A percentile compares a stretch with the other conserved stretches of the same genome.
Conservation (phyloP, 2,329 filamentous ascomycete genomes). For the Fusarium zealandicum region DNA sequence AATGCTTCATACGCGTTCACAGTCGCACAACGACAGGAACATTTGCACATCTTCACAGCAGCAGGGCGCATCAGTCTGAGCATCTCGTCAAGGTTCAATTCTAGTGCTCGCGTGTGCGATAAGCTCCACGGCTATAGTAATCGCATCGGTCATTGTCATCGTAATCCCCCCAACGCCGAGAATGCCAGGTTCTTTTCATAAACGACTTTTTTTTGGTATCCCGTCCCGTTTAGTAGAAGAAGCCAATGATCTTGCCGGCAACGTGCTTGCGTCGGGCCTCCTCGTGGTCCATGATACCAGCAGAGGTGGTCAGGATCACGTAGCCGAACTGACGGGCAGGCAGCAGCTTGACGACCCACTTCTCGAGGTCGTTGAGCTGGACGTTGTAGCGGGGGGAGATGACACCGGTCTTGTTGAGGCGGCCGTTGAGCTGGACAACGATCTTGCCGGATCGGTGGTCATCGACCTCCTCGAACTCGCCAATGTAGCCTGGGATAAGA, state of each 20-base stretch:
- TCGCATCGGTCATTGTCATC: constrained; percentile 50
- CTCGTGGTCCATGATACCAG: constrained; percentile 99
- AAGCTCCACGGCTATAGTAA: constrained; percentile 42
- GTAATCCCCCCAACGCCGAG: constrained; percentile 49
- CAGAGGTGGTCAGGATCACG: constrained; percentile 98
- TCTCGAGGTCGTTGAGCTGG: constrained; percentile 96
- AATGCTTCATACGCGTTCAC: not conserved
- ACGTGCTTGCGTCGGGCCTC: constrained; percentile 99
- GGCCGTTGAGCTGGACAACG: constrained; percentile 98
- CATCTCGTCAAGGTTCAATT: constrained; percentile 47
- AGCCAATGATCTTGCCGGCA: constrained; percentile 98
- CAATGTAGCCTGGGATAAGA: constrained; percentile 82
- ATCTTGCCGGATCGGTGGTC: constrained; percentile 99
- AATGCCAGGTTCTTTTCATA: constrained; percentile 41
- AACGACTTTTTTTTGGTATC: constrained; percentile 41
- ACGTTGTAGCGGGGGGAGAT: constrained; percentile 99
- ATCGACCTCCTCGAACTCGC: constrained; percentile 99
- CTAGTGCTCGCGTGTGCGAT: constrained; percentile 45
- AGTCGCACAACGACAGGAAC: not conserved
- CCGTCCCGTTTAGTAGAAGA: constrained; percentile 83
- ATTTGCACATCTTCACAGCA: constrained; percentile 2
- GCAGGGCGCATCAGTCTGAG: constrained; percentile 24
- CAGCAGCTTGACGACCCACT: constrained; percentile 99
- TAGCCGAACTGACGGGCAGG: constrained; percentile 99
- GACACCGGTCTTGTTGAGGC: constrained; percentile 98